phyloP scores from a whole-genome alignment of 352 stramenopile genomes.

The Globisporangium nagaii region DNA sequence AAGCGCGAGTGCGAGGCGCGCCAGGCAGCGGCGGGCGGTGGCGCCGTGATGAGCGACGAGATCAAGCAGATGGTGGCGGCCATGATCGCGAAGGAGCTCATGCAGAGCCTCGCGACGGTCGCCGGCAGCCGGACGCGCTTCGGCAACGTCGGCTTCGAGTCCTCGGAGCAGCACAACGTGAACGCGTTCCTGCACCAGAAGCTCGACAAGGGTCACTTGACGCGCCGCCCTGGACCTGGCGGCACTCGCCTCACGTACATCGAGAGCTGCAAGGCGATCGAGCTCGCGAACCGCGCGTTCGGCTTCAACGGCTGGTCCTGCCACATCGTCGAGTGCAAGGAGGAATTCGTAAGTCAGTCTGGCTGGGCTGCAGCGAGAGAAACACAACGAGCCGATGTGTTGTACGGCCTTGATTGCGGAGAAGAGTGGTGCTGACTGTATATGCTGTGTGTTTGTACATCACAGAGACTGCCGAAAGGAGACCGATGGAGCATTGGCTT shows the following conservation, averaged over 20 bases:
- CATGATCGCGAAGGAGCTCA: constrained; percentile 33
- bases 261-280: constrained; percentile 86
- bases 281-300: constrained; percentile 85
- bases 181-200: constrained; percentile 80
- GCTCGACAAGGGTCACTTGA: constrained; percentile 69
- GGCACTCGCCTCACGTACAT: constrained; percentile 82
- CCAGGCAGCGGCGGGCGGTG: background rate
- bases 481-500: constrained; percentile 75
- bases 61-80: constrained; percentile 34
- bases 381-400: too few relatives aligned
- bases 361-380: too few relatives aligned
- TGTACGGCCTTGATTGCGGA: too few relatives aligned
- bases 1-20: constrained; percentile 9
- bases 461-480: constrained; percentile 58
- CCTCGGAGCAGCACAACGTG: constrained; percentile 44
- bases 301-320: constrained; percentile 87
- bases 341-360: constrained; percentile 66
- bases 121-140: constrained; percentile 26
- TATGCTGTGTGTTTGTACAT: background rate
- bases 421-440: background rate
- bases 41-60: constrained; percentile 15
- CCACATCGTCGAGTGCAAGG: constrained; percentile 77
- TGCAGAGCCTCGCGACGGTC: constrained; percentile 1
- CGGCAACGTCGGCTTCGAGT: constrained; percentile 48
- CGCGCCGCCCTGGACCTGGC: constrained; percentile 57